Percentiles rank a stretch among this genome's conserved stretches.
phyloP scores from a whole-genome alignment of 2,329 filamentous ascomycete genomes.

The Fusarium sp. region DNA sequence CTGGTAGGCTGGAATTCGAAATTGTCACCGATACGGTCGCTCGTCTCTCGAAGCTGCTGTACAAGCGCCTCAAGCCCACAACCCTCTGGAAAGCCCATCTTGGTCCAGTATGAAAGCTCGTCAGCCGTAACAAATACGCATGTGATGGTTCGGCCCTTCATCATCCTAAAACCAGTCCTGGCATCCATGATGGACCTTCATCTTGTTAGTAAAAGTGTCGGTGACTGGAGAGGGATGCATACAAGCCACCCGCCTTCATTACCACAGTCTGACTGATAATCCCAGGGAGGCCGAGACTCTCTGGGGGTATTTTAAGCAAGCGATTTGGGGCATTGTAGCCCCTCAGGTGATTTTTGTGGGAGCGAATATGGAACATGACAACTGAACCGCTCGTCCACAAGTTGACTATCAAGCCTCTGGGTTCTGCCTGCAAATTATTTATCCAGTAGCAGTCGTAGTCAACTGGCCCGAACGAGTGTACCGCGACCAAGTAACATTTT shows the following conservation, averaged over 20 bases:
- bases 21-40: background rate
- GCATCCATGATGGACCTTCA: background rate
- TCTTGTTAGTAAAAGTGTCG: background rate
- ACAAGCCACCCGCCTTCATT: background rate
- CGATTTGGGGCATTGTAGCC: too few species aligned
- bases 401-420: background rate
- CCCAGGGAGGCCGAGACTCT: background rate
- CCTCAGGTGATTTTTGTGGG: too few species aligned
- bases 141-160: background rate
- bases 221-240: background rate
- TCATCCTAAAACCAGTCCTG: background rate
- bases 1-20: background rate
- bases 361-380: background rate
- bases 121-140: too few species aligned
- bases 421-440: too few species aligned
- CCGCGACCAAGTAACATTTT: too few species aligned
- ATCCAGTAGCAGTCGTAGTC: background rate
- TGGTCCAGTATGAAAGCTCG: too few species aligned
- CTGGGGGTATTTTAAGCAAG: background rate
- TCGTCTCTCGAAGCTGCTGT: background rate
- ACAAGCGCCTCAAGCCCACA: background rate
- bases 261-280: background rate
- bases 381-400: background rate
- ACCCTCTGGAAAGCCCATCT: background rate
- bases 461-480: too few species aligned